A percentile compares a stretch with the other conserved stretches of the same genome.
phyloP scores from a whole-genome alignment of 2,329 filamentous ascomycete species.

The Colletotrichum sp. region DNA sequence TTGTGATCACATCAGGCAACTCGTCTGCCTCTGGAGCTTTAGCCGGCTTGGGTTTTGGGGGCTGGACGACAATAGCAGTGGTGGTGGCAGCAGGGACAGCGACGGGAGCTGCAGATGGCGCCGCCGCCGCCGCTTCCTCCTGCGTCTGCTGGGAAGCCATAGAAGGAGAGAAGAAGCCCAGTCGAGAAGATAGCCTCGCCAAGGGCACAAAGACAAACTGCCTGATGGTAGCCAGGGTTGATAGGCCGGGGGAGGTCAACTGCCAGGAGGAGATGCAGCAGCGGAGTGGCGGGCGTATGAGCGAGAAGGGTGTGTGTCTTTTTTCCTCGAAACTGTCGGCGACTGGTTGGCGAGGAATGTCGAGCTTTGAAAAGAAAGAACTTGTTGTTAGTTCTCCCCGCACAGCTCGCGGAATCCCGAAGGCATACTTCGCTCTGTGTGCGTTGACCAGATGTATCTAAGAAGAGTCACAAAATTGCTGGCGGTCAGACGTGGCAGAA shows the following conservation, averaged over 20 bases:
- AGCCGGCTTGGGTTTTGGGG: background rate
- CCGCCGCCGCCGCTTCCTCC: background rate
- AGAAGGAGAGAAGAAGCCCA: background rate
- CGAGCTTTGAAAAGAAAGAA: background rate
- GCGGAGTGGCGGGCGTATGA: background rate
- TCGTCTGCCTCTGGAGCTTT: background rate
- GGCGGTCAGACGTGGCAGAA: slow-evolving; percentile 15
- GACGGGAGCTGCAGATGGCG: background rate
- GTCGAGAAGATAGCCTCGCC: slow-evolving; percentile 4
- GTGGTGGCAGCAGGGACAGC: background rate
- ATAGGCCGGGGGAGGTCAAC: background rate
- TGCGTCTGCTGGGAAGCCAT: background rate
- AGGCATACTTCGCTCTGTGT: background rate
- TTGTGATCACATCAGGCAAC: slow-evolving; percentile 29
- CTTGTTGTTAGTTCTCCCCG: background rate
- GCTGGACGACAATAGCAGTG: background rate
- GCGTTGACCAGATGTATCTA: background rate
- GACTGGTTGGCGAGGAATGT: background rate
- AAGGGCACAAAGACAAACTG: background rate
- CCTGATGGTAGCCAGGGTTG: slow-evolving; percentile 14
- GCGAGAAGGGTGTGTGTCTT: background rate
- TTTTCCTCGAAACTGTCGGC: background rate
- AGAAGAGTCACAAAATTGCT: slow-evolving; percentile 6
- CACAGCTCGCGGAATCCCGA: background rate
- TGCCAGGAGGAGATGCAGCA: background rate